A percentile compares a stretch with the other conserved stretches of the same genome.
Evolutionary conservation across 1,139 yeast genomes (phyloP).

Genomic region (Pichia norvegensis): DNA sequence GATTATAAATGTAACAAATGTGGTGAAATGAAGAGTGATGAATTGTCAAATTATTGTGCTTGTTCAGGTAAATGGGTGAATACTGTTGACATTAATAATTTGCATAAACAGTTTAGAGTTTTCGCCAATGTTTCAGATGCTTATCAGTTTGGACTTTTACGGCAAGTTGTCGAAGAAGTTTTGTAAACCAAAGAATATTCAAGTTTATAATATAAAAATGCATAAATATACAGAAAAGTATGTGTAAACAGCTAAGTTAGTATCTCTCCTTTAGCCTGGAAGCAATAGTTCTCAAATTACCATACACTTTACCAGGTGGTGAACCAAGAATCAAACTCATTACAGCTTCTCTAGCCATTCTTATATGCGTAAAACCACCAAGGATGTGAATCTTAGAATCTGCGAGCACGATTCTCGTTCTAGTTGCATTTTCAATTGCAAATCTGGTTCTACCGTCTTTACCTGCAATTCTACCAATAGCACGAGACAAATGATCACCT

Average conservation of each 20-base stretch:
- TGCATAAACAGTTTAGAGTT: conserved; percentile 40
- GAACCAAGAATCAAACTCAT: conserved; percentile 92
- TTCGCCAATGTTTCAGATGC: conserved; percentile 53
- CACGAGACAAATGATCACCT: conserved; percentile 96
- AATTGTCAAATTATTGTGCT: conserved; percentile 66
- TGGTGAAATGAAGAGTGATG: conserved; percentile 54
- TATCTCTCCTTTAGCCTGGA: conserved; percentile 95
- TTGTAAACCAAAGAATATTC: conserved; percentile 1
- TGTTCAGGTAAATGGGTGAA: conserved; percentile 87
- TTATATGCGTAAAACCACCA: conserved; percentile 94
- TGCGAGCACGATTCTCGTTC: conserved; percentile 95
- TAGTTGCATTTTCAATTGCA: conserved; percentile 95
- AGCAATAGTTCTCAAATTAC: conserved; percentile 92
- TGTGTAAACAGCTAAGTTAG: conserved; percentile 33
- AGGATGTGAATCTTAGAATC: conserved; percentile 92
- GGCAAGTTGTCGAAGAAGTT: conserved; percentile 30
- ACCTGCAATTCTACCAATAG: conserved; percentile 99
- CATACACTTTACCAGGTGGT: conserved; percentile 97
- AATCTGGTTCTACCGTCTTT: conserved; percentile 98
- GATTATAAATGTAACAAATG: conserved; percentile 80
- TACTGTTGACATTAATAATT: conserved; percentile 40
- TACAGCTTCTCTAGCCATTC: conserved; percentile 96
- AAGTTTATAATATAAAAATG: neutral
- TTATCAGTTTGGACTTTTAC: conserved; percentile 54
- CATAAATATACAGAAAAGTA: neutral